Evolutionary conservation across 2,329 filamentous ascomycete genomes (phyloP), one percentile per base, ranked within the genome.

Genomic region (Cladosporium cucumerinum): DNA sequence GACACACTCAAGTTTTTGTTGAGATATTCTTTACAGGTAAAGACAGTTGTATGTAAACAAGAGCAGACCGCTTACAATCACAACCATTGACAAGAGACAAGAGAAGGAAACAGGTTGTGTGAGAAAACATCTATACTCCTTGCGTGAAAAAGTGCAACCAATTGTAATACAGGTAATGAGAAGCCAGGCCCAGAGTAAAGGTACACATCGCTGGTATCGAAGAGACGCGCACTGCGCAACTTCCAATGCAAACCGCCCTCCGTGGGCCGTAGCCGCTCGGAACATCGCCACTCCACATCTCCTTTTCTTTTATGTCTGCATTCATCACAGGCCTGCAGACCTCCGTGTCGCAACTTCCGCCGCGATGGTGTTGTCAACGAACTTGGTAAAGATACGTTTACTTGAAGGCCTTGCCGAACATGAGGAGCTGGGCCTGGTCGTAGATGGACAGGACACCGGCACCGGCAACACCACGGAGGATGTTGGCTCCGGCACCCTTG

Each of bases 401-500:
- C 82, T 96, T 96, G 93, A 93, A 99, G 87, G 93, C 92, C 93
- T 99, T 98, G 84, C 95, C 95, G 92, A 99, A 99, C 84, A 99
- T 85, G 82, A 99, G 84, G 82, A 99, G 89, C 91, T 99, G 95
- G 83, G 92, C 92, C 89, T 98, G 94, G 84, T 99, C 95, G 86
- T 99, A 99, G 92, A 99, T 97, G 83, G 95, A 99, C 82, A 99
- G 88, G 81, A 99, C 95, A 99, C 95, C 95, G 86, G 95, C 95
- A 92, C 95, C 96, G 80, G 95, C 95, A 80, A 99, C 95, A 97
- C 95, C 96, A 97, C 95, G 95, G 86, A 99, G 95, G 81, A 99
- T 99, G 92, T 99, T 99, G 89, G 95, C 95, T 92, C 95, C 95
- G 81, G 95, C 95, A 93, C 95, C 95, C 92, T 99, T 99, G 93